These are phyloP conservation scores for Pulveroboletus sp. DNA, from an alignment of 768 basidiomycete species.

Conservation along the genomic window DNA sequence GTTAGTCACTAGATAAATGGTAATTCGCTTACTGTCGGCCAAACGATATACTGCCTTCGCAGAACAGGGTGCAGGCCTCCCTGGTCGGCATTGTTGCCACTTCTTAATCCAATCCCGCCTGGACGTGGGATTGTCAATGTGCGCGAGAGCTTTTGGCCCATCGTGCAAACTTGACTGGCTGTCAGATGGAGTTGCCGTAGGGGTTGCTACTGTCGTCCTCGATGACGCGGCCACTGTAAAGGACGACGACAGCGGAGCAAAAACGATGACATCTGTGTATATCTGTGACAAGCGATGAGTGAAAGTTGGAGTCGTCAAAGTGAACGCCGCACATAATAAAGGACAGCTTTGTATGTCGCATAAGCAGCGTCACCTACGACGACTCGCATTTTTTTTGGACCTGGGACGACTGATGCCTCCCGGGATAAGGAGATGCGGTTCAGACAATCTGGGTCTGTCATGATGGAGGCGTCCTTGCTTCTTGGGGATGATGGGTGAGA, in stretches of 20 bases:
- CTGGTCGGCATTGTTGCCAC: slow-evolving; percentile 60
- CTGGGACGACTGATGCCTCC: slow-evolving; percentile 21
- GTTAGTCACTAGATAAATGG: not conserved
- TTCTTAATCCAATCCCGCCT: slow-evolving; percentile 68
- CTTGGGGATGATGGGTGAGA: slow-evolving; percentile 40
- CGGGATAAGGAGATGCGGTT: not conserved
- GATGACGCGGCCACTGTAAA: slow-evolving; percentile 35
- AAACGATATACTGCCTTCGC: slow-evolving; percentile 82
- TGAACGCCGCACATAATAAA: slow-evolving; percentile 65
- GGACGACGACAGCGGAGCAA: slow-evolving; percentile 78
- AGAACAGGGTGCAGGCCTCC: slow-evolving; percentile 67
- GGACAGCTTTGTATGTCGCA: slow-evolving; percentile 56
- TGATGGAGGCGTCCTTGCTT: slow-evolving; percentile 20
- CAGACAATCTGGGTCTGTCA: slow-evolving; percentile 9
- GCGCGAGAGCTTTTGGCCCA: slow-evolving; percentile 6
- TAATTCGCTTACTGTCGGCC: slow-evolving; percentile 64
- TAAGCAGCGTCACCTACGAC: slow-evolving; percentile 56
- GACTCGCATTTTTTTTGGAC: slow-evolving; percentile 50
- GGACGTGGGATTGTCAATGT: slow-evolving; percentile 30
- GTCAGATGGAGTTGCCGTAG: slow-evolving; percentile 29
- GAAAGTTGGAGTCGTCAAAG: not conserved
- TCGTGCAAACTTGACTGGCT: slow-evolving; percentile 33
- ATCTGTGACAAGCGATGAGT: slow-evolving; percentile 41
- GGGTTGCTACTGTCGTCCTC: slow-evolving; percentile 2
- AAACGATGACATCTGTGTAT: slow-evolving; percentile 80